These are phyloP conservation scores for Phyllosticta citrichinensis DNA, from an alignment of 2,329 filamentous ascomycete species.

Conservation along the genomic window DNA sequence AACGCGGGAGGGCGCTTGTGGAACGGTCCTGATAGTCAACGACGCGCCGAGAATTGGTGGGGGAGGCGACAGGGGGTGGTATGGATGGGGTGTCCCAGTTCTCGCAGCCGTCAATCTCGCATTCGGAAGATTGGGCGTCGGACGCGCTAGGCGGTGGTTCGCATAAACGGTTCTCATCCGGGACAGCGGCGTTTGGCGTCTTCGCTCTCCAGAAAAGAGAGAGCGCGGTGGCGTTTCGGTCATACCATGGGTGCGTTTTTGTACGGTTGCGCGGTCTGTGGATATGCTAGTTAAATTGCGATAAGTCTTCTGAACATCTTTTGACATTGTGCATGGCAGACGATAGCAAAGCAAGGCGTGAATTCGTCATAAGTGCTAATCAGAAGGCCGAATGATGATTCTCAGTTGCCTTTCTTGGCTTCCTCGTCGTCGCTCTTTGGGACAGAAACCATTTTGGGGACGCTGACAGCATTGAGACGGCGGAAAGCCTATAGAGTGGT, in stretches of 20 bases:
- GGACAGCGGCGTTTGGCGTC: neutral
- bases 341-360: neutral
- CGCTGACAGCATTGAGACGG: constrained; percentile 41
- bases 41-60: constrained; percentile 10
- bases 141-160: neutral
- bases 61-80: neutral
- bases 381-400: neutral
- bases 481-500: constrained; percentile 38
- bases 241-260: neutral
- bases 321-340: neutral
- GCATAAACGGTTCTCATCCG: neutral
- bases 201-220: neutral
- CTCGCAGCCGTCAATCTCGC: neutral
- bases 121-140: neutral
- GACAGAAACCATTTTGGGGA: constrained; percentile 42
- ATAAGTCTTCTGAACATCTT: neutral
- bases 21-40: constrained; percentile 27
- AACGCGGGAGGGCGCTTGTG: constrained; percentile 24
- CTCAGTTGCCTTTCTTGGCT: constrained; percentile 36
- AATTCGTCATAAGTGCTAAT: neutral
- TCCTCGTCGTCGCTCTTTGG: constrained; percentile 46
- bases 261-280: neutral
- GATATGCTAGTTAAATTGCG: neutral
- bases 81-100: neutral
- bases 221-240: neutral